Base-by-base conservation (phyloP, 345 rosid genomes). In the Citrus cavaleriei region DNA sequence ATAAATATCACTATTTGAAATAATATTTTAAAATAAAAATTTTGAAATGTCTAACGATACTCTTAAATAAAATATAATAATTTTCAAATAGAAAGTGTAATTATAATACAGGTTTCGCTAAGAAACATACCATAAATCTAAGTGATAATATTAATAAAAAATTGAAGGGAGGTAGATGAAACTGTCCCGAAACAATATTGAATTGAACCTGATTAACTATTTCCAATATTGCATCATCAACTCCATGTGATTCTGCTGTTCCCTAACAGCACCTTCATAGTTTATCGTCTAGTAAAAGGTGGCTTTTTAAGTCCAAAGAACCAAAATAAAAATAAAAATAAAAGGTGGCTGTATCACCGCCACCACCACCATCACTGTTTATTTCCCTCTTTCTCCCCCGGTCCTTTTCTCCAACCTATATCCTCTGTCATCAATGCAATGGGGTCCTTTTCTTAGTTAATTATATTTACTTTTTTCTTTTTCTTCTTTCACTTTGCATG, bases 311-410 rank as follows among this genome's bases (percentile, higher is more conserved):
- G n/a, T 19, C 19, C 58, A 54, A 54, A 18, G n/a, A n/a, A 3
- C 2, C 2, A 32, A 40, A 49, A 46, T 10, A 46, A 49, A 16
- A 51, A 51, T 0, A 51, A 51, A 51, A 51, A 49, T 4, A 27
- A 19, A 10, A 32, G 63, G 42, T 72, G 30, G 37, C 74, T n/a
- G 12, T 27, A 69, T 46, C 57, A 72, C 18, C 76, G 51, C 62
- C 40, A 10, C 27, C 57, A 32, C 18, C 73, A 61, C 57, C 40
- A 10, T 35, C 34, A n/a, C 14, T 59, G 19, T 30, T 24, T 9
- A 74, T 64, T 81, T 76, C 76, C 81, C 68, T 35, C 64, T 71
- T 22, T 73, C 18, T 57, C 84, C 82, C 80, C 58, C 22, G 1
- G 32, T 54, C 70, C 69, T 60, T 68, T 62, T 72, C 79, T 14